Evolutionary conservation across 2,329 filamentous ascomycete genomes (phyloP).

Genomic region (Pseudocercospora fuligena): DNA sequence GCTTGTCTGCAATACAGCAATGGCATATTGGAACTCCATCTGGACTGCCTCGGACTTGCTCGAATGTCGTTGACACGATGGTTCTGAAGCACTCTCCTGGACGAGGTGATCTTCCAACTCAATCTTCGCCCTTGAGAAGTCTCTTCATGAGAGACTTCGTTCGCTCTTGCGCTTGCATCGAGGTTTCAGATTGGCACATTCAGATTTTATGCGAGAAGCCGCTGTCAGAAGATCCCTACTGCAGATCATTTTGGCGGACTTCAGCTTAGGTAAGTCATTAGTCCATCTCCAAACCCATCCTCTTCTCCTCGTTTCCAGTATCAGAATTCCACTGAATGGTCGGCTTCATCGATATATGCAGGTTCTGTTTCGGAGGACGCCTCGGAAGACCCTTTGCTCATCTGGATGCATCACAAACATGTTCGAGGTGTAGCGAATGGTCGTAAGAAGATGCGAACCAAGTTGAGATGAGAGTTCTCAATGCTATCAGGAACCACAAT

Average conservation of each 20-base stretch:
- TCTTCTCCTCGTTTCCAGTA: background rate
- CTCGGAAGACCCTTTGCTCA: background rate
- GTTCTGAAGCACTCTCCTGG: too few species aligned
- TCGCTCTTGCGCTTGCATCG: background rate
- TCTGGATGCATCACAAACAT: slow-evolving; percentile 1
- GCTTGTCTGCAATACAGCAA: slow-evolving; percentile 18
- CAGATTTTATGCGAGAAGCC: background rate
- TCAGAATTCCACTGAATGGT: background rate
- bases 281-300: background rate
- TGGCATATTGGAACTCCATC: background rate
- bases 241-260: background rate
- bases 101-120: background rate
- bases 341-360: background rate
- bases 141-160: background rate
- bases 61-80: background rate
- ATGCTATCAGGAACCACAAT: background rate
- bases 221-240: background rate
- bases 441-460: background rate
- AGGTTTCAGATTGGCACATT: background rate
- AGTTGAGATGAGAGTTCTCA: background rate
- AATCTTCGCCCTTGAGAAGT: background rate
- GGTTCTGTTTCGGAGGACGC: background rate
- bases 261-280: background rate
- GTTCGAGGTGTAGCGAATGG: background rate
- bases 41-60: background rate